phyloP scores from a whole-genome alignment of 2,329 filamentous ascomycete species.

The Paracoccidioides lutzii region DNA sequence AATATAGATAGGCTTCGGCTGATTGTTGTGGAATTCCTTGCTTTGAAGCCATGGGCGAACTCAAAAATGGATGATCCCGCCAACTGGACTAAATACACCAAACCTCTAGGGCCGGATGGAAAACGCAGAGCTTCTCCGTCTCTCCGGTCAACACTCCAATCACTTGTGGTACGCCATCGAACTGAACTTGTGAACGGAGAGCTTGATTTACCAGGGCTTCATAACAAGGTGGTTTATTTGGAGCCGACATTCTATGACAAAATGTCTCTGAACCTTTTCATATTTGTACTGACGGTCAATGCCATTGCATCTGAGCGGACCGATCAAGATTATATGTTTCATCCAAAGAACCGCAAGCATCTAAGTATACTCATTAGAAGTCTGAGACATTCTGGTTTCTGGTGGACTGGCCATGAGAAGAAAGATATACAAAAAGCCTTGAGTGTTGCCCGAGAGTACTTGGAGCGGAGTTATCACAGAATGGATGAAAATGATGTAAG shows the following conservation, averaged over 20 bases:
- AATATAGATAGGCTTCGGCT: constrained; percentile 55
- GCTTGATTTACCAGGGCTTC: constrained; percentile 55
- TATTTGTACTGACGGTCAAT: constrained; percentile 73
- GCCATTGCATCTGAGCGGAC: constrained; percentile 74
- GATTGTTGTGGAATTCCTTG: constrained; percentile 58
- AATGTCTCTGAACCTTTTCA: constrained; percentile 69
- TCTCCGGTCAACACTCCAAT: constrained; percentile 57
- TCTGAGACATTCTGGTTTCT: constrained; percentile 71
- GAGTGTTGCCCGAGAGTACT: constrained; percentile 53
- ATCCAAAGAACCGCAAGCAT: constrained; percentile 55
- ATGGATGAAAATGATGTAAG: constrained; percentile 49
- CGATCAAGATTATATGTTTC: constrained; percentile 81
- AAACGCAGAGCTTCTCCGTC: constrained; percentile 30
- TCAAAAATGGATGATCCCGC: constrained; percentile 43
- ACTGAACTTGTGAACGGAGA: constrained; percentile 54
- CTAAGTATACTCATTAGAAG: constrained; percentile 62
- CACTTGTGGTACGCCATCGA: constrained; percentile 68
- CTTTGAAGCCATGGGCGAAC: constrained; percentile 67
- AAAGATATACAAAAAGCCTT: constrained; percentile 50
- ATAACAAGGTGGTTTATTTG: constrained; percentile 58
- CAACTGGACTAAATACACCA: constrained; percentile 63
- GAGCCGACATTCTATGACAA: constrained; percentile 78
- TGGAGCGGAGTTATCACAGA: constrained; percentile 47
- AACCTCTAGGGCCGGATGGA: constrained; percentile 46
- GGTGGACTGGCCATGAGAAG: constrained; percentile 62